Conservation (phyloP, 2,329 filamentous ascomycete species). For the Diplocarpon mali region DNA sequence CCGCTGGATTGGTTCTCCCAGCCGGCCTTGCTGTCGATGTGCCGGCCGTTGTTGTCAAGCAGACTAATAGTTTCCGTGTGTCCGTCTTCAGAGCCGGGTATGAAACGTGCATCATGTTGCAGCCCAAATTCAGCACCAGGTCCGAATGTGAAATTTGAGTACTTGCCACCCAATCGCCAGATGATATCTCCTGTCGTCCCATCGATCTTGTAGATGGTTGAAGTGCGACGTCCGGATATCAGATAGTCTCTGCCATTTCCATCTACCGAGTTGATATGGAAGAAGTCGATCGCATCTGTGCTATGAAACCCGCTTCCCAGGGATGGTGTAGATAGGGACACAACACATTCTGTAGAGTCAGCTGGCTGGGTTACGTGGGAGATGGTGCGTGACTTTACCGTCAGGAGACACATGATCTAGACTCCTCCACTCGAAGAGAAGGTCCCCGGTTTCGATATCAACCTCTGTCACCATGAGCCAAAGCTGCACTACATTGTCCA, state of each 20-base stretch:
- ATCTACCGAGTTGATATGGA: slow-evolving; percentile 30
- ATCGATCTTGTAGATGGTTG: slow-evolving; percentile 37
- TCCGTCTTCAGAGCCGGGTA: slow-evolving; percentile 17
- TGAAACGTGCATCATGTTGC: slow-evolving; percentile 38
- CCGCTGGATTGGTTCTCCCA: slow-evolving; percentile 15
- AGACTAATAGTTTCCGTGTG: slow-evolving; percentile 15
- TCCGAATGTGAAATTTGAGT: slow-evolving; percentile 32
- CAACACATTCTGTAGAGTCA: background rate
- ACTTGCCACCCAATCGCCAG: slow-evolving; percentile 36
- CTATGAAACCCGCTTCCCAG: slow-evolving; percentile 28
- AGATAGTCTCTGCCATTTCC: slow-evolving; percentile 34
- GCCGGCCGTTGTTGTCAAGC: slow-evolving; percentile 17
- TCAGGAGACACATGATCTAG: slow-evolving; percentile 38
- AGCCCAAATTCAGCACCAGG: slow-evolving; percentile 35
- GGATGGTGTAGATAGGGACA: slow-evolving; percentile 10
- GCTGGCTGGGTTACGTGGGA: no score
- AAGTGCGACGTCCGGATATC: slow-evolving; percentile 35
- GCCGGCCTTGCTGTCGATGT: slow-evolving; percentile 7
- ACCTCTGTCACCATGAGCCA: slow-evolving; percentile 14
- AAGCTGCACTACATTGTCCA: slow-evolving; percentile 11
- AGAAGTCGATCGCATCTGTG: slow-evolving; percentile 31
- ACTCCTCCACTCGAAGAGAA: slow-evolving; percentile 49
- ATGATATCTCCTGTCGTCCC: slow-evolving; percentile 35
- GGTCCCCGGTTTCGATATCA: slow-evolving; percentile 35
- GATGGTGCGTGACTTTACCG: no score